Percentiles rank a stretch among this genome's conserved stretches.
phyloP scores from a whole-genome alignment of 495 filamentous ascomycete species.

The Achaetomiella virescens region DNA sequence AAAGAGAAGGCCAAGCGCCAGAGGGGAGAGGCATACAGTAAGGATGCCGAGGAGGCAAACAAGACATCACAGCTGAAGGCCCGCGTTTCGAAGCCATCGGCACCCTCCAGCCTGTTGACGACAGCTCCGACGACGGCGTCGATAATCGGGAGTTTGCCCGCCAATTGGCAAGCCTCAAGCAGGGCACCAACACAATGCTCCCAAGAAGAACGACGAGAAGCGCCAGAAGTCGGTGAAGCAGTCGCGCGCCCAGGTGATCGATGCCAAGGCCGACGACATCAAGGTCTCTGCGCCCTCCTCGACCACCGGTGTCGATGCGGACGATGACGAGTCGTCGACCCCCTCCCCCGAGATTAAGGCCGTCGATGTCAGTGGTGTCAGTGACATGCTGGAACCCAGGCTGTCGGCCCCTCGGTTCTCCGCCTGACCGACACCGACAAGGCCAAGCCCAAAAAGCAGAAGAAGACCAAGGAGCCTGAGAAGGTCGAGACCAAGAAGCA shows the following conservation, averaged over 20 bases:
- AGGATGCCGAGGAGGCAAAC: slow-evolving; percentile 22
- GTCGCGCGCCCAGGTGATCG: slow-evolving; percentile 42
- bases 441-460: slow-evolving; percentile 52
- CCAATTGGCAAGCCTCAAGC: slow-evolving; percentile 59
- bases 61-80: slow-evolving; percentile 33
- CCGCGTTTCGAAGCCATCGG: slow-evolving; percentile 16
- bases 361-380: slow-evolving; percentile 54
- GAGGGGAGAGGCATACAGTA: slow-evolving; percentile 22
- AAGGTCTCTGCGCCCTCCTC: slow-evolving; percentile 58
- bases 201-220: slow-evolving; percentile 55
- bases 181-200: slow-evolving; percentile 51
- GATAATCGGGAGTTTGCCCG: slow-evolving; percentile 69
- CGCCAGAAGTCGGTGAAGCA: slow-evolving; percentile 55
- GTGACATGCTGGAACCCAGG: slow-evolving; percentile 79
- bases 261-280: slow-evolving; percentile 25
- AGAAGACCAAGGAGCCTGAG: slow-evolving; percentile 50
- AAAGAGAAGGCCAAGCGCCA: slow-evolving; percentile 32
- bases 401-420: slow-evolving; percentile 65
- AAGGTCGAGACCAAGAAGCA: slow-evolving; percentile 80
- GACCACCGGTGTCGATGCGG: slow-evolving; percentile 70
- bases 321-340: slow-evolving; percentile 67
- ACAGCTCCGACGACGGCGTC: slow-evolving; percentile 51
- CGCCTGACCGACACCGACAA: slow-evolving; percentile 63
- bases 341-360: slow-evolving; percentile 55
- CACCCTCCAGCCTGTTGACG: slow-evolving; percentile 9